These are phyloP conservation scores for Kalmanozyma brasiliensis DNA, from an alignment of 1,284 basidiomycete genomes.

Conservation along the genomic window DNA sequence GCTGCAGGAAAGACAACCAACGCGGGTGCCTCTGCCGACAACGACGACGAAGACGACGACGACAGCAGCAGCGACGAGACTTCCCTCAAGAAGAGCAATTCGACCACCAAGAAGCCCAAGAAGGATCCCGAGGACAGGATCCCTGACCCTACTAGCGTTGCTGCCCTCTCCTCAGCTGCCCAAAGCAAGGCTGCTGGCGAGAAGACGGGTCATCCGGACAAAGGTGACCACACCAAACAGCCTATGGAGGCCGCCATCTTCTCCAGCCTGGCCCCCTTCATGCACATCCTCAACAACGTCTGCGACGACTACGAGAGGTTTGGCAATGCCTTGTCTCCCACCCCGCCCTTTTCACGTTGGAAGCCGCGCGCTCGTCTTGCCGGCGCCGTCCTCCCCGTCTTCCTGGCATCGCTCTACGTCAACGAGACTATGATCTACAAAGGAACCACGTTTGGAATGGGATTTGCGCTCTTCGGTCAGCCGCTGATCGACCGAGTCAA, in stretches of 20 bases:
- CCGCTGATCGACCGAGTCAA: slow-evolving; percentile 70
- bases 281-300: slow-evolving; percentile 72
- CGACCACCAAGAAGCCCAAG: slow-evolving; percentile 18
- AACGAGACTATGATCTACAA: slow-evolving; percentile 70
- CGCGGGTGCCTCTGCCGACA: slow-evolving; percentile 7
- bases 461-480: slow-evolving; percentile 72
- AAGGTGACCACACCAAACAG: slow-evolving; percentile 67
- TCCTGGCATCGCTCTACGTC: slow-evolving; percentile 70
- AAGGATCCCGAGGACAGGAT: slow-evolving; percentile 50
- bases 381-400: slow-evolving; percentile 62
- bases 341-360: slow-evolving; percentile 68
- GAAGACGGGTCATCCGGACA: slow-evolving; percentile 42
- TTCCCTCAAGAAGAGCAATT: slow-evolving; percentile 20
- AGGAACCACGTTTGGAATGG: slow-evolving; percentile 70
- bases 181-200: slow-evolving; percentile 67
- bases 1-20: slow-evolving; percentile 68
- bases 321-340: slow-evolving; percentile 69
- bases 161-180: slow-evolving; percentile 61
- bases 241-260: slow-evolving; percentile 64
- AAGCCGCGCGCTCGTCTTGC: slow-evolving; percentile 65
- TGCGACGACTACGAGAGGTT: slow-evolving; percentile 68
- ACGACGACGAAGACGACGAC: slow-evolving; percentile 23
- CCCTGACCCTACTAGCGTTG: slow-evolving; percentile 68
- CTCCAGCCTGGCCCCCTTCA: slow-evolving; percentile 68
- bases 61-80: slow-evolving; percentile 17